A percentile compares a stretch with the other conserved stretches of the same genome.
These are phyloP conservation scores for Boletus semigastroideus DNA, from an alignment of 1,284 basidiomycete genomes.

Conservation along the genomic window DNA sequence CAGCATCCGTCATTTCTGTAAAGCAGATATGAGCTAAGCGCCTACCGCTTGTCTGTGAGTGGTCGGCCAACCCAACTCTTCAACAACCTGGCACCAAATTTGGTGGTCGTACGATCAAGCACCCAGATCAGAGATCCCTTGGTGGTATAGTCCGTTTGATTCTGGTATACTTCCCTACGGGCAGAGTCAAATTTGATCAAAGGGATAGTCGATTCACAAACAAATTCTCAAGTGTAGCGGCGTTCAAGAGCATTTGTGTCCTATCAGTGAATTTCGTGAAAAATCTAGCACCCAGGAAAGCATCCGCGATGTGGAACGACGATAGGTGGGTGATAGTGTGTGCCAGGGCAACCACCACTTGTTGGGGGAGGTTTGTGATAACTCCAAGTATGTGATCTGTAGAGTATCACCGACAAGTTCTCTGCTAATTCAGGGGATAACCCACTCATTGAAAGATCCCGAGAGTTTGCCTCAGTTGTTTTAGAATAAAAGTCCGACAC, in stretches of 20 bases:
- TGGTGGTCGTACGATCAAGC: conserved; percentile 84
- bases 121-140: conserved; percentile 85
- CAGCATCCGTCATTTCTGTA: conserved; percentile 4
- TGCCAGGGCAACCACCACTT: conserved; percentile 75
- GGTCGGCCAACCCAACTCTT: conserved; percentile 88
- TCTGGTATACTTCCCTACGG: conserved; percentile 80
- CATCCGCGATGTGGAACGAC: conserved; percentile 74
- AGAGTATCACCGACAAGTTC: not conserved
- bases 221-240: conserved; percentile 86
- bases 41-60: conserved; percentile 71
- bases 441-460: conserved; percentile 49
- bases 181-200: conserved; percentile 8
- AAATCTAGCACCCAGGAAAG: conserved; percentile 71
- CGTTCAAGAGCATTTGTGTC: conserved; percentile 86
- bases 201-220: conserved; percentile 29
- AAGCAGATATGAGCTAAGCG: conserved; percentile 2
- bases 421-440: not conserved
- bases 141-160: conserved; percentile 77
- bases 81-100: conserved; percentile 84
- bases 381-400: conserved; percentile 59
- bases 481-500: conserved; percentile 74
- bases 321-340: conserved; percentile 77
- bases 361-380: conserved; percentile 72
- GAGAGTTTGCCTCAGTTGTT: conserved; percentile 46
- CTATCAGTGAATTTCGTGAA: conserved; percentile 79